Evolutionary conservation across 768 basidiomycete species (phyloP), one percentile per base, ranked within the genome.

Genomic region (Hericium coralloides): DNA sequence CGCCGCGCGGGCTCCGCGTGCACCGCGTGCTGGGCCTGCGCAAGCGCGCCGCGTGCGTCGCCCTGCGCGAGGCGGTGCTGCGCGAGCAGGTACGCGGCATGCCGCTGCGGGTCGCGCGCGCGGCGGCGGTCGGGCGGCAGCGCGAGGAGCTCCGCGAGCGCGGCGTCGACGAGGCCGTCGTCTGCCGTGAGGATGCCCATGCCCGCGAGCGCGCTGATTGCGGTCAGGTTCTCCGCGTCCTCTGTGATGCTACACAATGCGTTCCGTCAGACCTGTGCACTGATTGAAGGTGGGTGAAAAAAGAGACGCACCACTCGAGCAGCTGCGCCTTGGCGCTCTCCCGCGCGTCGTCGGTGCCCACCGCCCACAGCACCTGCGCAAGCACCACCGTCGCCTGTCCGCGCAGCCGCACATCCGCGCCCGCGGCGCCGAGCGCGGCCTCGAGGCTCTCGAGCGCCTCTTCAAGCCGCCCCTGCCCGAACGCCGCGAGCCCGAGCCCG

Each of bases 181-280:
- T 95, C 93, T 37, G 77, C 76, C 3, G 86, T 86, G 54, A 94
- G 70, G 55, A 93, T 83, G 12, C 91, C 93, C 82, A 97, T 92
- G n/a, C 88, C 89, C 0, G 89, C 89, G 1, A 98, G 79, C 0
- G 85, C 79, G 49, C 87, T 89, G 68, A 95, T 88, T 1, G 91
- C 92, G 55, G 79, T 76, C 52, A 93, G 67, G 65, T 94, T 91
- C 59, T 87, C 87, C 0, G 86, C 79, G 66, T 95, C 89, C 23
- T 76, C 69, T 0, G 85, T 76, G 60, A 97, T 87, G 64, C 94
- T 95, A 62, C 18, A n/a, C n/a, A n/a, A n/a, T n/a, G n/a, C n/a
- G n/a, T n/a, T n/a, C n/a, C n/a, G n/a, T n/a, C n/a, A n/a, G n/a
- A n/a, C n/a, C n/a, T n/a, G n/a, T n/a, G n/a, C n/a, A n/a, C n/a